phyloP scores from a whole-genome alignment of 2,329 filamentous ascomycete species.

The Fusarium proliferatum region DNA sequence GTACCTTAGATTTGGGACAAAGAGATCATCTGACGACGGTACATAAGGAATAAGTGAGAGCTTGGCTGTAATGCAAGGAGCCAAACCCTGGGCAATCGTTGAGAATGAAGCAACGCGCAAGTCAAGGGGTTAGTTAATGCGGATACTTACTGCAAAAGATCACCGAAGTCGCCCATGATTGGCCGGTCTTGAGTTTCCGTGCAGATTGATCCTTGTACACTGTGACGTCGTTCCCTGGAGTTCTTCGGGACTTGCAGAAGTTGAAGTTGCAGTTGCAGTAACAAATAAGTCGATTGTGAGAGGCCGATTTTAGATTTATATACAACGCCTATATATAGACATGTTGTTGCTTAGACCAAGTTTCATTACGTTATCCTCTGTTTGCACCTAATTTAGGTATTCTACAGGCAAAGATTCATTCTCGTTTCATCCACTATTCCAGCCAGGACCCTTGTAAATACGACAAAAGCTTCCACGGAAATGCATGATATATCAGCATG shows the following conservation, averaged over 20 bases:
- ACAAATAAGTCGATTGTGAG: conserved; percentile 10
- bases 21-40: background rate
- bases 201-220: conserved; percentile 28
- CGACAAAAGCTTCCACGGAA: background rate
- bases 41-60: conserved; percentile 11
- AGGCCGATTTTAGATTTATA: conserved; percentile 6
- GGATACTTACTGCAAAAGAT: conserved; percentile 26
- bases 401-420: conserved; percentile 12
- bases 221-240: conserved; percentile 30
- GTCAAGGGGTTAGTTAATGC: conserved; percentile 19
- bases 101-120: conserved; percentile 13
- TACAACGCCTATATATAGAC: background rate
- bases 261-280: background rate
- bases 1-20: background rate
- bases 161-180: conserved; percentile 23
- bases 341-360: background rate
- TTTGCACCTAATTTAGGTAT: background rate
- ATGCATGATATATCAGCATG: conserved; percentile 39
- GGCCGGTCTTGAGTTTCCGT: conserved; percentile 16
- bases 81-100: conserved; percentile 3
- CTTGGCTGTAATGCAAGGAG: conserved; percentile 25
- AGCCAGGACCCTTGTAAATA: conserved; percentile 4
- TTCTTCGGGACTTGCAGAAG: conserved; percentile 8
- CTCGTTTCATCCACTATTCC: conserved; percentile 8
- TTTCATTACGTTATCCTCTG: conserved; percentile 1